Evolutionary conservation across 1,284 basidiomycete genomes (phyloP).

Genomic region (Pulchroboletus neoregius): DNA sequence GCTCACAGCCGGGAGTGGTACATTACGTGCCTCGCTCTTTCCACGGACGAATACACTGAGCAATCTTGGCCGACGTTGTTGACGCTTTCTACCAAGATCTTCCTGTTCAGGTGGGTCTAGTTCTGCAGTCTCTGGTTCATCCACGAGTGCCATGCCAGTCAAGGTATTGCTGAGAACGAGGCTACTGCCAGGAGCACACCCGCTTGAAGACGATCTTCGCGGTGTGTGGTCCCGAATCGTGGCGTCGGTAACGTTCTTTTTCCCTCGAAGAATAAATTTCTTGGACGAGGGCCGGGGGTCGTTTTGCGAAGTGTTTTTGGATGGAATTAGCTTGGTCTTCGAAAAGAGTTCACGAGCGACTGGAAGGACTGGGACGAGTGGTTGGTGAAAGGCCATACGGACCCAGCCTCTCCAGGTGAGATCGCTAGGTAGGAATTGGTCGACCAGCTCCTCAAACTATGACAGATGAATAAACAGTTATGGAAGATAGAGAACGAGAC

Average conservation of each 20-base stretch:
- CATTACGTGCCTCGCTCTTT: slow-evolving; percentile 15
- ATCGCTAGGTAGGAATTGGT: slow-evolving; percentile 75
- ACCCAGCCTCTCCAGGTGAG: slow-evolving; percentile 78
- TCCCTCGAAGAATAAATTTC: slow-evolving; percentile 24
- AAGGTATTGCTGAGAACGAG: slow-evolving; percentile 4
- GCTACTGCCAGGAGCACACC: neutral
- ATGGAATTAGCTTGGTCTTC: slow-evolving; percentile 67
- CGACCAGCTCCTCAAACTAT: slow-evolving; percentile 78
- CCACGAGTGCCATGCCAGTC: slow-evolving; percentile 14
- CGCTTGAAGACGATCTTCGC: slow-evolving; percentile 26
- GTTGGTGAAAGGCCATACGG: slow-evolving; percentile 76
- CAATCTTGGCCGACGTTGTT: slow-evolving; percentile 24
- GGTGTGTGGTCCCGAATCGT: slow-evolving; percentile 11
- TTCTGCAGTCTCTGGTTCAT: slow-evolving; percentile 25
- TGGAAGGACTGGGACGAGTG: slow-evolving; percentile 66
- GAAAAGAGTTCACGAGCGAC: slow-evolving; percentile 71
- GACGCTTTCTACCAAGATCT: slow-evolving; percentile 9
- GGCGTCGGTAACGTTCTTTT: slow-evolving; percentile 10
- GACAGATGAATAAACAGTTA: slow-evolving; percentile 5
- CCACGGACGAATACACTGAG: slow-evolving; percentile 29
- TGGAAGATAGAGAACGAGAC: slow-evolving; percentile 27
- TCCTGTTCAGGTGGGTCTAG: slow-evolving; percentile 8
- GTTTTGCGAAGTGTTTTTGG: slow-evolving; percentile 38
- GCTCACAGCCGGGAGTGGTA: slow-evolving; percentile 18
- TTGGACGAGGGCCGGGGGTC: slow-evolving; percentile 30